Evolutionary conservation across 2,329 filamentous ascomycete genomes (phyloP).

Genomic region (Cadophora luteo-olivacea): DNA sequence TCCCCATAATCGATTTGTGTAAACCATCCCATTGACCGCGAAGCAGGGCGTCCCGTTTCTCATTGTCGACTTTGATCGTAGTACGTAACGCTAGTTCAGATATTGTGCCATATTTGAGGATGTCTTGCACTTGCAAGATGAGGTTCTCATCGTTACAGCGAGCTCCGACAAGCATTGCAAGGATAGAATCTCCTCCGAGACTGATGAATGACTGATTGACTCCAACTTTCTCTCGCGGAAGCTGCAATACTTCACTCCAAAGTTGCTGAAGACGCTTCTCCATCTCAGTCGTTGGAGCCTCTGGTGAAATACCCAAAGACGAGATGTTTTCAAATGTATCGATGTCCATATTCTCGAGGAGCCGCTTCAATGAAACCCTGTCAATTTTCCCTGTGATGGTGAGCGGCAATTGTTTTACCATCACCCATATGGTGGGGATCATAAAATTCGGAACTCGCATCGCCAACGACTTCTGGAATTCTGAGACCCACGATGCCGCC

Average conservation of each 20-base stretch:
- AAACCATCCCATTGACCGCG: neutral
- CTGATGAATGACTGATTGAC: conserved; percentile 29
- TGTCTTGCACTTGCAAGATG: conserved; percentile 30
- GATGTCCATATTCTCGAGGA: conserved; percentile 12
- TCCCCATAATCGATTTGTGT: conserved; percentile 1
- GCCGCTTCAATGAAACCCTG: neutral
- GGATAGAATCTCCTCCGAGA: conserved; percentile 37
- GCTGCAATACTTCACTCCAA: conserved; percentile 7
- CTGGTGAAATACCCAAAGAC: neutral
- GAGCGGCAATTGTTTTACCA: conserved; percentile 16
- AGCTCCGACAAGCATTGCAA: conserved; percentile 35
- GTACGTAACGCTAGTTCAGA: conserved; percentile 21
- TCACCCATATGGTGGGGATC: conserved; percentile 12
- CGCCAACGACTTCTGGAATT: neutral
- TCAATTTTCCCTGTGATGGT: conserved; percentile 16
- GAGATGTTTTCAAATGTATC: conserved; percentile 15
- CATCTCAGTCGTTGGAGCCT: conserved; percentile 1
- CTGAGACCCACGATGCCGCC: neutral
- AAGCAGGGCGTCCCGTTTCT: neutral
- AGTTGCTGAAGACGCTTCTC: conserved; percentile 7
- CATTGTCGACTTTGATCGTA: neutral
- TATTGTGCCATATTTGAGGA: conserved; percentile 34
- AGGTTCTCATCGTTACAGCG: conserved; percentile 26
- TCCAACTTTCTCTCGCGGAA: conserved; percentile 23
- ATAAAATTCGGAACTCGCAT: conserved; percentile 10